Base-by-base conservation (phyloP, 2,329 filamentous ascomycete genomes). In the Cylindrodendrum hubeiense region DNA sequence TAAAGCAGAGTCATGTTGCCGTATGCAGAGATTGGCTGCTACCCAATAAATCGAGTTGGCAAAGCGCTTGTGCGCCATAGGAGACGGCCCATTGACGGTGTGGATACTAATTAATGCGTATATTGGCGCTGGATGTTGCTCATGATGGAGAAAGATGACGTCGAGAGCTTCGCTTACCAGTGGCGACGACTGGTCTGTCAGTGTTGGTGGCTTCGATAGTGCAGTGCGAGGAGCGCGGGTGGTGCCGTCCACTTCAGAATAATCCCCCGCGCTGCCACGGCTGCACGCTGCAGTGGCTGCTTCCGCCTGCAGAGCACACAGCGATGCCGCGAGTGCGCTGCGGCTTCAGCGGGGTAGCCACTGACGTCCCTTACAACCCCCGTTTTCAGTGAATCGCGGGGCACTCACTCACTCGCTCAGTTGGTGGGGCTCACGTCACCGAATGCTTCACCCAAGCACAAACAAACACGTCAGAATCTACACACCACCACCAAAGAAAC, bases 1-100 rank as follows among this genome's bases (percentile, higher is more conserved):
- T 47, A 6, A n/a, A 37, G 37, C 52, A 57, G 60, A 58, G 47
- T 53, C 47, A 63, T 58, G 15, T 58, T 44, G 53, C 47, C 47
- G 22, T 21, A 24, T 52, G 30, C 49, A 54, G 52, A 56, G 60
- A 56, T 63, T 37, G 24, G 37, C 39, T 46, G 43, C 46, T 43
- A 57, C 60, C 52, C 52, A 52, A 52, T 57, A 56, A 46, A 39
- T 19, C 15, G 22, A 9, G 22, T 63, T 57, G 60, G 39, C 46
- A 37, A 46, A 22, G 34, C 24, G 22, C n/a, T 21, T 39, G 47
- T 33, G 41, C 28, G 12, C 10, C 44, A n/a, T 19, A 46, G 49
- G 33, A 17, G 37, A 24, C 43, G 34, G 21, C 12, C 19, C 5
- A 22, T 39, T 50, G 21, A 7, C 33, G n/a, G 33, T 58, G 24